Evolutionary conservation across 1,139 yeast species (phyloP).

Genomic region (Suzukiozyma palmioleophila): DNA sequence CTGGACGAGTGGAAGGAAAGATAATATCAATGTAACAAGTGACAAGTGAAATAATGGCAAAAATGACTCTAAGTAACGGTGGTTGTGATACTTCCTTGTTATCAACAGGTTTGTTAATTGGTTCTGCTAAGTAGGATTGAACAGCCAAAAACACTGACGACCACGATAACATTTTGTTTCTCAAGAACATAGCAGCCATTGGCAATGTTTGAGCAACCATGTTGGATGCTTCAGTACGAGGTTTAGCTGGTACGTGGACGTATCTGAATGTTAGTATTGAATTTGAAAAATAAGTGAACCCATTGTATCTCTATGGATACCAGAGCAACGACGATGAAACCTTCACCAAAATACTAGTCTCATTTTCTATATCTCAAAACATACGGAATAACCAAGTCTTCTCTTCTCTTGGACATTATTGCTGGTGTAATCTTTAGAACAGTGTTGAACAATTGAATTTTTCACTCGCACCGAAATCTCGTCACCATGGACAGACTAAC

Average conservation of each 20-base stretch:
- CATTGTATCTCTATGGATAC: no score
- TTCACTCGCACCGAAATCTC: background rate
- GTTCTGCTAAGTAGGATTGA: constrained; percentile 48
- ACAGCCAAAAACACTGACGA: constrained; percentile 48
- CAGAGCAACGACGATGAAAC: no score
- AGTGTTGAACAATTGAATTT: background rate
- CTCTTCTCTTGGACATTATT: constrained; percentile 30
- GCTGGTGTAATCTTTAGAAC: constrained; percentile 1
- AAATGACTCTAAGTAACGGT: constrained; percentile 41
- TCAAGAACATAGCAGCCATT: constrained; percentile 62
- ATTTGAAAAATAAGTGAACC: constrained; percentile 6
- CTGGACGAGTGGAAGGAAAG: constrained; percentile 35
- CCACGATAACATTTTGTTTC: constrained; percentile 55
- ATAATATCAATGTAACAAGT: constrained; percentile 52
- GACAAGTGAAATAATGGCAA: constrained; percentile 42
- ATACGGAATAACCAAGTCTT: constrained; percentile 38
- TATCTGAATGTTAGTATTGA: constrained; percentile 23
- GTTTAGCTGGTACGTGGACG: constrained; percentile 47
- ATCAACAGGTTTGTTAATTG: constrained; percentile 31
- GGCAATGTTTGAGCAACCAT: constrained; percentile 59
- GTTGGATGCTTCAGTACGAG: constrained; percentile 42
- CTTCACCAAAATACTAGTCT: no score
- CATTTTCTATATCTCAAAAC: constrained; percentile 10
- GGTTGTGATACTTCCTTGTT: constrained; percentile 26
- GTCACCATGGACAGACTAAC: no score